Evolutionary conservation across 164 flowering plant species (phyloP), one percentile per base, ranked within the genome.

Genomic region (Houttuynia cordata): DNA sequence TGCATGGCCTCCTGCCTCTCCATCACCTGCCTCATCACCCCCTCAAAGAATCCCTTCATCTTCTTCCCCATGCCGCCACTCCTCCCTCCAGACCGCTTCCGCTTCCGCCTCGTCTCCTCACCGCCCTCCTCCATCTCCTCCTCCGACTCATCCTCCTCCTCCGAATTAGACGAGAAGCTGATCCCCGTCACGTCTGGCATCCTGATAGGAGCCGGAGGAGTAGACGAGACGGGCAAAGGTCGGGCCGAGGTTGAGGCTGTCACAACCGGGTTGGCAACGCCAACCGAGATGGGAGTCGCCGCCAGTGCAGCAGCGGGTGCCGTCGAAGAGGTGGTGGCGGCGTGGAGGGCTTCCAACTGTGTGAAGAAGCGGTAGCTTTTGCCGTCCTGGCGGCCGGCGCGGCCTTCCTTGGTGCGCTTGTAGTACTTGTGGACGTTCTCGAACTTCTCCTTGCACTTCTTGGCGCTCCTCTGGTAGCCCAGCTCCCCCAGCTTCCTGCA

Each of bases 381-480:
- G 51, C 90, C 90, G 67, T 82, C 86, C 63, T 84, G 90, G 57
- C 90, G 80, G 0, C 86, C 86, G 15, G 79, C 85, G 30, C 84
- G 67, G 4, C 85, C 79, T 65, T 84, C 90, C 57, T 82, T 82
- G 7, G 90, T 84, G 25, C 84, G 51, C 70, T 84, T 84, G 77
- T 84, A 80, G 68, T 84, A 84, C 62, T 84, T 84, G 65, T 82
- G 83, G 1, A 84, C 83, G 79, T 84, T 84, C 58, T 84, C 90
- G 60, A 84, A 84, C 65, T 84, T 84, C 67, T 83, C 88, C 52
- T 76, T 83, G 74, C 89, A 84, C 69, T 84, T 84, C 74, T 80
- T 84, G 37, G 78, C 80, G 65, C 80, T 84, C 50, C 89, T 64
- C 20, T 47, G 70, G 72, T 79, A 82, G 5, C 86, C 86, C 64